A percentile compares a stretch with the other conserved stretches of the same genome.
These are phyloP conservation scores for Paraconiothyrium brasiliense DNA, from an alignment of 2,329 filamentous ascomycete species.

Conservation along the genomic window DNA sequence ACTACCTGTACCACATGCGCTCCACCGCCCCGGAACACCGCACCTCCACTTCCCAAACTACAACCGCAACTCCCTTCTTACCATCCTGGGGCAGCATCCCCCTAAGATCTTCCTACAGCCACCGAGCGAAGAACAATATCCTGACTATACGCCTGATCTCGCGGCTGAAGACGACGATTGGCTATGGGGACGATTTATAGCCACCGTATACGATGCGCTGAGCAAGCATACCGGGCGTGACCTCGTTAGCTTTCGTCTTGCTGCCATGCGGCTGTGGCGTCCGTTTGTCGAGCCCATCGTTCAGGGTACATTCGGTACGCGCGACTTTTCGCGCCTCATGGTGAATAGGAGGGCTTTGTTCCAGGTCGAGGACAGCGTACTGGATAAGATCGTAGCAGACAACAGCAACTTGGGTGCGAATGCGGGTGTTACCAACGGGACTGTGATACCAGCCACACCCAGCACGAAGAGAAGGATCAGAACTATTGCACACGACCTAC, in stretches of 20 bases:
- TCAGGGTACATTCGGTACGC: slow-evolving; percentile 75
- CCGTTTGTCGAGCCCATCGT: slow-evolving; percentile 82
- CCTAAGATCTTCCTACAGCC: slow-evolving; percentile 57
- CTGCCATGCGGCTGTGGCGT: slow-evolving; percentile 82
- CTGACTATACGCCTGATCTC: slow-evolving; percentile 56
- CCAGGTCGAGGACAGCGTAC: slow-evolving; percentile 75
- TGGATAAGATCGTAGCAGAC: slow-evolving; percentile 65
- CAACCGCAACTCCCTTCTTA: slow-evolving; percentile 78
- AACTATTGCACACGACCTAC: slow-evolving; percentile 61
- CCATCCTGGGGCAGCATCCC: slow-evolving; percentile 70
- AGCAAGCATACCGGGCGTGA: slow-evolving; percentile 83
- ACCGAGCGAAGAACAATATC: slow-evolving; percentile 51
- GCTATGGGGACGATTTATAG: slow-evolving; percentile 82
- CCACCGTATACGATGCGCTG: slow-evolving; percentile 87
- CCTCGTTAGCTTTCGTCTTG: slow-evolving; percentile 74
- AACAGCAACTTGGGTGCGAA: slow-evolving; percentile 4
- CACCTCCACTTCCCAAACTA: slow-evolving; percentile 88
- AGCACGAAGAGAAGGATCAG: slow-evolving; percentile 25
- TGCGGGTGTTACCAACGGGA: not conserved
- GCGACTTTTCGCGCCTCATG: slow-evolving; percentile 86
- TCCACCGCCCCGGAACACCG: slow-evolving; percentile 75
- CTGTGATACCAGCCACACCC: slow-evolving; percentile 15
- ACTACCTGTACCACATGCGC: slow-evolving; percentile 72
- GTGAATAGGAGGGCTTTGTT: slow-evolving; percentile 75
- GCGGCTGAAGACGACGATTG: slow-evolving; percentile 69